Base-by-base conservation (phyloP, 441 rosid genomes). In the Flueggea neowawraea region DNA sequence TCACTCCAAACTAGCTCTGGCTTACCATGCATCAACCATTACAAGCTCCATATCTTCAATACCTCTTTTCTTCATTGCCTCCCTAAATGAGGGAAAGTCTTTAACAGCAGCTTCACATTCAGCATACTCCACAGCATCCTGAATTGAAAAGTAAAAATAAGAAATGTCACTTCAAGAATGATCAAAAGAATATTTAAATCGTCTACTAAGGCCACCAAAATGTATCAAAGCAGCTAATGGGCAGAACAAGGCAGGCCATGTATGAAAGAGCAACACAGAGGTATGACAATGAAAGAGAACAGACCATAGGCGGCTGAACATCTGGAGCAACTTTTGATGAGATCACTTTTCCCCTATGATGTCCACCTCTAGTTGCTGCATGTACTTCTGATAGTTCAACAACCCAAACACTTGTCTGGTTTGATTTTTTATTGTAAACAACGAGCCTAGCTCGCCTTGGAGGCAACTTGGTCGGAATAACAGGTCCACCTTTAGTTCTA, bases 1-100 rank as follows among this genome's bases (percentile, higher is more conserved):
- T 12, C 52, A 56, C 63, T 50, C 2, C 12, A 4, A 10, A 10
- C 50, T 9, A 9, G 50, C 50, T 47, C n/a, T 47, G 31, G 66
- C 88, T 58, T 63, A 91, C 97, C 97, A 91, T 44, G 97, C 76
- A 66, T 91, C 97, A 59, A 91, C 97, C 96, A 88, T 86, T 63
- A 91, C 94, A 44, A 91, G 94, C 71, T 91, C 97, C 97, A 91
- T 84, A 82, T 91, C 96, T 28, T 88, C 96, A 6, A 91, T 82
- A 50, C 97, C 97, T 82, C 97, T 91, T 70, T 85, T 91, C 80
- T 77, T 85, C 97, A 91, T 91, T 52, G 97, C 96, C 76, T 91
- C 96, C 31, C 57, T 73, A 67, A 91, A 91, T 16, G 83, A 94
- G 41, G 89, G 90, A 65, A 79, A 91, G 58, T 75, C 96, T 78